Evolutionary conservation across 2,329 filamentous ascomycete genomes (phyloP), one percentile per base, ranked within the genome.

Genomic region (Pestalotiopsis sp.): DNA sequence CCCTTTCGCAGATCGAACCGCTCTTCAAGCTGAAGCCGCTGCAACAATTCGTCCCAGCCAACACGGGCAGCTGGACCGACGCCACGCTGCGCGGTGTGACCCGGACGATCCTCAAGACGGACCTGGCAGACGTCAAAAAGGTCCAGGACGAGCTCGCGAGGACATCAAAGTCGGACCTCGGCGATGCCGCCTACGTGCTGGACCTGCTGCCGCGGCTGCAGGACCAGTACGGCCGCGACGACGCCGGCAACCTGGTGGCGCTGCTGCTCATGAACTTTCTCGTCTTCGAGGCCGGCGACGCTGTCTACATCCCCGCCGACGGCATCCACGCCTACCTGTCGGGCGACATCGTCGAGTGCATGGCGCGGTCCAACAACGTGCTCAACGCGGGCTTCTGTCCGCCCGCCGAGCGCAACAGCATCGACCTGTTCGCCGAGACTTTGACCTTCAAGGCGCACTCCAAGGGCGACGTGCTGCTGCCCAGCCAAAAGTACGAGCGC

Each of bases 271-370:
- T 93, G 91, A 94, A 94, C 78, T 94, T 87, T 74, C 75, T 94
- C 64, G 82, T 85, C 1, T 84, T 94, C 9, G 79, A 87, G 22
- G 84, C 90, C 0, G 91, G 91, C 17, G 87, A 93, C 64, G 86
- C 88, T 9, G 84, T 94, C 64, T 92, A 87, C 75, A 90, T 94
- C 17, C 91, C 91, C 0, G 90, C 90, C 0, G 91, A 93, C 71
- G 91, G 90, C 4, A 91, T 93, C 66, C 91, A 94, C 74, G 91
- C 91, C 0, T 94, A 93, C 74, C 81, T 94, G 0, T 85, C 85
- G 3, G 92, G 92, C 3, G 88, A 93, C 75, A 92, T 94, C 64
- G 88, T 94, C 72, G 91, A 94, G 77, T 93, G 91, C 78, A 94
- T 94, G 91, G 91, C 91, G 1, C 85, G 91, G 7, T 89, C 85